Evolutionary conservation across 768 basidiomycete species (phyloP), one percentile per base, ranked within the genome.

Genomic region (Termitomyces titanicus): DNA sequence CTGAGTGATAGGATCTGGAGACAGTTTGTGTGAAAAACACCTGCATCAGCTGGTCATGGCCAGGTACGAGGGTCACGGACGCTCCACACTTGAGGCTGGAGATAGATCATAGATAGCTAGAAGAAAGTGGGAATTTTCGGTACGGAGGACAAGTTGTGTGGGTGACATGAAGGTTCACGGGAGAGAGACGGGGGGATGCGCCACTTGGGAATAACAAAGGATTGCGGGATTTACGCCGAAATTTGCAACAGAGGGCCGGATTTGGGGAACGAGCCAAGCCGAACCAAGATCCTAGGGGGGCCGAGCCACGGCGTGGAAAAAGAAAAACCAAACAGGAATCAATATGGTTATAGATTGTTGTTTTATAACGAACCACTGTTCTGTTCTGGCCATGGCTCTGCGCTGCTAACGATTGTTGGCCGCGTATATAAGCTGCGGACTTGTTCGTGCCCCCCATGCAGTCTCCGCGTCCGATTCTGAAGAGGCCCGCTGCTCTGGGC

Each of bases 391-490:
- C 25, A 61, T 61, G 60, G 49, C 50, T 33, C 33, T 56, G 15
- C 24, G 35, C 51, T 64, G 61, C 58, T 66, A 61, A 62, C 63
- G 55, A 44, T 40, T 44, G 20, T 2, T 22, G 39, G n/a, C n/a
- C 49, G 37, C 35, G 38, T 42, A 31, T 51, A 51, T 51, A 40
- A 27, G 25, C 38, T 33, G 6, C 38, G 38, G 31, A 39, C 18
- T 22, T 24, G 47, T 9, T 55, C 34, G 54, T 42, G 42, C 17
- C 47, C 44, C 40, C 55, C 22, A 74, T 74, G 69, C 40, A 42
- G n/a, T 66, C 71, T 42, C 81, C 80, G 40, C 76, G 80, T 57
- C 82, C 84, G 53, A 85, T 85, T 57, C 78, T 85, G 70, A 86
- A 86, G 65, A 79, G 76, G 35, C 58, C 72, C 3, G 62, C 70